Evolutionary conservation across 495 filamentous ascomycete species (phyloP), one percentile per base, ranked within the genome.

Genomic region (Xylaria cubensis): DNA sequence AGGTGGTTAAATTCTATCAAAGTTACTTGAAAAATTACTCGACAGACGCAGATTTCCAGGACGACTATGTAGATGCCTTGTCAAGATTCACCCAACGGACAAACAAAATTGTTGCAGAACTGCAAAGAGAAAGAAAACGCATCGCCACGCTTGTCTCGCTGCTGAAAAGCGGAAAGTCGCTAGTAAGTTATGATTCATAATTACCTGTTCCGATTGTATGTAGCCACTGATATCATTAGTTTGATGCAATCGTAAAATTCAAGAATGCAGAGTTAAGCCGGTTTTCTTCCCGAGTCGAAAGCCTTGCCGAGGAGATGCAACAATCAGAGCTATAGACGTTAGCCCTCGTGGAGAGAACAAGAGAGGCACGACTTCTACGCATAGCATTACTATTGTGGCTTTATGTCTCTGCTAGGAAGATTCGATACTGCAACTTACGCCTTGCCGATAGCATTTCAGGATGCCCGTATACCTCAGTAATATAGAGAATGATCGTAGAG

Each of bases 311-410:
- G 26, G 50, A 69, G 2, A 72, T 74, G 62, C 34, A 76, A 1
- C 7, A 64, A 24, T 71, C 73, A 46, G 74, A 68, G 1, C 51
- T 72, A 4, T 42, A 50, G 3, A 79, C 77, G 76, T 53, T 76
- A 46, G 70, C 74, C 6, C 79, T 80, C 34, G 74, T 77, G 42
- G 72, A 77, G 56, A 80, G 80, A 41, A 79, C 77, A 29, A 71
- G 76, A 58, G 69, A 79, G 56, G 78, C 66, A 80, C 78, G 10
- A 72, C 73, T 19, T 82, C 79, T 21, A 85, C 84, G 83, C 73
- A 80, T 41, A 77, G 83, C 59, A 84, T 85, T 41, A 84, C 83
- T 0, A 64, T 81, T 1, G 82, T 85, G 17, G 84, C 82, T 2
- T 44, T 0, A 41, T 41, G 9, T 41, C 39, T 41, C 7, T 41